Percentiles rank a stretch among this genome's conserved stretches.
Evolutionary conservation across 208 protist genomes (phyloP).

Genomic region (Giardia muris): DNA sequence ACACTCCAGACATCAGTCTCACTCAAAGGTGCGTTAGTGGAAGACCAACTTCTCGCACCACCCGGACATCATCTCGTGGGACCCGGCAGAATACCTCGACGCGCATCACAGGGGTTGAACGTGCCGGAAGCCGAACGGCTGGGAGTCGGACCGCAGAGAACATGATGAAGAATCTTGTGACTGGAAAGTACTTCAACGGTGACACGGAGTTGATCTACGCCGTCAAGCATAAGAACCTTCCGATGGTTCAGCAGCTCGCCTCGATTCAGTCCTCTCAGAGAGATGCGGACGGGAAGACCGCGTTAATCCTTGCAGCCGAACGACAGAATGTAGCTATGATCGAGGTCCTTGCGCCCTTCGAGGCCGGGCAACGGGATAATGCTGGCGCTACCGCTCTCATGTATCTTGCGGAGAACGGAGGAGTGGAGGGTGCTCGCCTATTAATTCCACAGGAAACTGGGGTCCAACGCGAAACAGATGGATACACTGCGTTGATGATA

Average conservation of each 20-base stretch:
- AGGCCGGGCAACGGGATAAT: neutral
- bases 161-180: neutral
- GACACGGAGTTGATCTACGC: neutral
- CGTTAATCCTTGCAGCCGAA: neutral
- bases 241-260: neutral
- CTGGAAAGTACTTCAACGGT: neutral
- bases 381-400: neutral
- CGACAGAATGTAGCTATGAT: neutral
- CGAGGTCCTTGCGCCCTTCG: neutral
- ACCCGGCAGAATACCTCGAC: neutral
- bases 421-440: neutral
- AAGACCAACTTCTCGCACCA: too few relatives aligned
- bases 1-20: too few relatives aligned
- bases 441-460: neutral
- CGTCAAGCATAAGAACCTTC: neutral
- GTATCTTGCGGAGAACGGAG: neutral
- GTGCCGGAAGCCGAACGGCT: neutral
- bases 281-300: neutral
- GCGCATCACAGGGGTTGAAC: neutral
- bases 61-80: neutral
- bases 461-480: neutral
- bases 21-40: too few relatives aligned
- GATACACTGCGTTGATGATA: neutral
- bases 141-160: neutral
- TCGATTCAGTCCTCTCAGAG: neutral